These are phyloP conservation scores for Nannizziopsis arthrosporioides DNA, from an alignment of 2,329 filamentous ascomycete genomes.

Conservation along the genomic window DNA sequence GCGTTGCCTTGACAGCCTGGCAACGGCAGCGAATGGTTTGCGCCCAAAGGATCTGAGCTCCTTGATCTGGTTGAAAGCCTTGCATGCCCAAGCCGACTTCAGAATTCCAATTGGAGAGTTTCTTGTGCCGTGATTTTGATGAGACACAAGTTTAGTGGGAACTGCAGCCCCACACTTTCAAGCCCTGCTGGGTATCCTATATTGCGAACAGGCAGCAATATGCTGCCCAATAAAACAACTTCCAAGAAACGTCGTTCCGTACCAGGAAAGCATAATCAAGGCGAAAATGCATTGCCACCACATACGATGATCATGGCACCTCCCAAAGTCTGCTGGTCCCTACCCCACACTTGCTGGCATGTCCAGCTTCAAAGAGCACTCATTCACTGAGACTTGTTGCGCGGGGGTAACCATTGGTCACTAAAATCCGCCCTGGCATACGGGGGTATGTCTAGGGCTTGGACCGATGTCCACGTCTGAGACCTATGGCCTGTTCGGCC, in stretches of 20 bases:
- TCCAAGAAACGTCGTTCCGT: neutral
- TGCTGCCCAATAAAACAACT: slow-evolving; percentile 2
- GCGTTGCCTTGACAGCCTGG: neutral
- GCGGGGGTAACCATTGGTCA: neutral
- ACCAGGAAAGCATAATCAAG: neutral
- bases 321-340: neutral
- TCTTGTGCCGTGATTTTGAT: neutral
- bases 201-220: neutral
- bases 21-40: neutral
- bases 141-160: neutral
- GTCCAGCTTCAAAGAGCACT: too few species aligned
- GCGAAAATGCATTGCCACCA: neutral
- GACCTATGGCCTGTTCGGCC: neutral
- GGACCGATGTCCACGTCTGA: neutral
- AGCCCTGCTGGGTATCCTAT: neutral
- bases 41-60: neutral
- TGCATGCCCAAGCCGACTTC: neutral
- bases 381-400: neutral
- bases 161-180: neutral
- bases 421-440: neutral
- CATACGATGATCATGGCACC: neutral
- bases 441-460: neutral
- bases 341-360: neutral
- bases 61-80: neutral
- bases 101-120: neutral